Conservation (phyloP, 2,329 filamentous ascomycete species). For the Coleophoma eucalyptorum region DNA sequence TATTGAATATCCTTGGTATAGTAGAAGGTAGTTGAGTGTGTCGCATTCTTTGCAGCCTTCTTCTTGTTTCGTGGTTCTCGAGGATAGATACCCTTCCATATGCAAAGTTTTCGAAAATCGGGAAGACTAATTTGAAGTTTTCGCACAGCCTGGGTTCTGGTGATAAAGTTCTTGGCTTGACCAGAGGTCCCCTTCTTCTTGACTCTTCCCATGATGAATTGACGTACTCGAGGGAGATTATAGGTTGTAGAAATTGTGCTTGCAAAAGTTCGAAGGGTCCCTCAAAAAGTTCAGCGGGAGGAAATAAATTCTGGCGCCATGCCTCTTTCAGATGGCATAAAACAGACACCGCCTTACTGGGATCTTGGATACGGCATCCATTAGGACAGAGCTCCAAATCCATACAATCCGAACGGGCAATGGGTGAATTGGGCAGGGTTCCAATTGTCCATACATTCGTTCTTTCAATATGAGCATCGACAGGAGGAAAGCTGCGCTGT, state of each 20-base stretch:
- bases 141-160: conserved; percentile 91
- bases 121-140: conserved; percentile 97
- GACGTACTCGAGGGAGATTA: conserved; percentile 26
- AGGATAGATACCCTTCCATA: conserved; percentile 99
- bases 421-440: conserved; percentile 4
- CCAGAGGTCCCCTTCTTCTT: conserved; percentile 89
- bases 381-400: conserved; percentile 5
- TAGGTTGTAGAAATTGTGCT: conserved; percentile 9
- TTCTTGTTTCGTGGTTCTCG: conserved; percentile 96
- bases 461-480: conserved; percentile 43
- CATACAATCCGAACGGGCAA: background rate
- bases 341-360: background rate
- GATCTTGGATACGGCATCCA: background rate
- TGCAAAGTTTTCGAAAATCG: conserved; percentile 96
- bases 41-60: conserved; percentile 90
- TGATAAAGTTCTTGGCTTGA: conserved; percentile 97
- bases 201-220: conserved; percentile 61
- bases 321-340: background rate
- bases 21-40: conserved; percentile 87
- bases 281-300: conserved; percentile 22
- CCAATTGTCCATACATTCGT: conserved; percentile 4
- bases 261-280: conserved; percentile 30
- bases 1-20: conserved; percentile 97
- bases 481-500: conserved; percentile 63
- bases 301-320: conserved; percentile 1